Conservation (phyloP, 2,329 filamentous ascomycete genomes). For the Huntiella abstrusa region DNA sequence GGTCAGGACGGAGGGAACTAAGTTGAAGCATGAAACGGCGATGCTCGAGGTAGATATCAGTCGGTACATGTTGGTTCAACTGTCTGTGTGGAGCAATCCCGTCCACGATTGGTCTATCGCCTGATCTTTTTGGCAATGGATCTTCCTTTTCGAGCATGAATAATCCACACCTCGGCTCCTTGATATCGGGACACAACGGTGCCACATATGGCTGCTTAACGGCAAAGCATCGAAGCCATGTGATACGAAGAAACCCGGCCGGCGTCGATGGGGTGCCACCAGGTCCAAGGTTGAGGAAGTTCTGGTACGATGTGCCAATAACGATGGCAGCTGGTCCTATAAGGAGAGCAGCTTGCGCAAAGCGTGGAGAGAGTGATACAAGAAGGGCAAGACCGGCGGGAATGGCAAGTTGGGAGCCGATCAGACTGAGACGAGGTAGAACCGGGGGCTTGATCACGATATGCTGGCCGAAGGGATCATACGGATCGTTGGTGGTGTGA, state of each 20-base stretch:
- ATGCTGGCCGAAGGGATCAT: too few relatives aligned
- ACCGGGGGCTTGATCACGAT: too few relatives aligned
- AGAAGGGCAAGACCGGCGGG: background rate
- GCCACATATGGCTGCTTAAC: too few relatives aligned
- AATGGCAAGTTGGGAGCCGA: too few relatives aligned
- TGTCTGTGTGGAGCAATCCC: slow-evolving; percentile 74
- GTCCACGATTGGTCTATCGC: slow-evolving; percentile 45
- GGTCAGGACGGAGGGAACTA: slow-evolving; percentile 24
- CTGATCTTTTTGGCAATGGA: slow-evolving; percentile 40
- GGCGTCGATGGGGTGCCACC: slow-evolving; percentile 64
- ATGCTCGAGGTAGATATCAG: slow-evolving; percentile 35
- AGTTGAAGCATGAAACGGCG: slow-evolving; percentile 33
- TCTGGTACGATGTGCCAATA: slow-evolving; percentile 50
- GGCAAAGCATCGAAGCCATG: slow-evolving; percentile 29
- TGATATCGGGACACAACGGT: too few relatives aligned
- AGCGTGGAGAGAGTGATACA: too few relatives aligned
- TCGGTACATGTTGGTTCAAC: slow-evolving; percentile 43
- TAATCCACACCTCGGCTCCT: background rate
- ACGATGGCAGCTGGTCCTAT: background rate
- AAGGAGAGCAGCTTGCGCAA: too few relatives aligned
- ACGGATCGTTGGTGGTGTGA: too few relatives aligned
- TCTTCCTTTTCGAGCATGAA: background rate
- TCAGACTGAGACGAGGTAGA: too few relatives aligned
- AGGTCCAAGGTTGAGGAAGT: slow-evolving; percentile 59
- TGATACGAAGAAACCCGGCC: slow-evolving; percentile 53